phyloP scores from a whole-genome alignment of 169 alveolate genomes.

The Eimeria tenella region DNA sequence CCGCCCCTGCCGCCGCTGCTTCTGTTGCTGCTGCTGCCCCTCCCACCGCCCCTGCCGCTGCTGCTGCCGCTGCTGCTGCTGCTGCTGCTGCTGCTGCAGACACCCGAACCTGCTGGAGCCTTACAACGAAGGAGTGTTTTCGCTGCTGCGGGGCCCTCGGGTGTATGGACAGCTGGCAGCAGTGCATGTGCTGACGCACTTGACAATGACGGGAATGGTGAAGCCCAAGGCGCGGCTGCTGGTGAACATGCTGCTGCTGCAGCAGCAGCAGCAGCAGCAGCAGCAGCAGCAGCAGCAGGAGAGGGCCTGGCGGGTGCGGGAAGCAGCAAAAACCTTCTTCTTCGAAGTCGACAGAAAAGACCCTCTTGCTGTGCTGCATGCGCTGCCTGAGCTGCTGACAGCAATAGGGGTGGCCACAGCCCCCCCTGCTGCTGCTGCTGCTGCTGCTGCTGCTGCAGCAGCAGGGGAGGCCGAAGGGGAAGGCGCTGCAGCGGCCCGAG shows the following conservation, averaged over 20 bases:
- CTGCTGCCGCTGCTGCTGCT: background rate
- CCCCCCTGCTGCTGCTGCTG: too few species aligned
- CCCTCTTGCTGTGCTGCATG: too few species aligned
- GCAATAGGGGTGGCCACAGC: too few species aligned
- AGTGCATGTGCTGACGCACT: slow-evolving; percentile 57
- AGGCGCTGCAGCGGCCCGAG: too few species aligned
- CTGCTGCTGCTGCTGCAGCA: too few species aligned
- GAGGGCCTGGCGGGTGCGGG: too few species aligned
- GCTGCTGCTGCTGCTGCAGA: slow-evolving; percentile 17
- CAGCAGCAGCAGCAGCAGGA: slow-evolving; percentile 8
- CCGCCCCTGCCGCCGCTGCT: too few species aligned
- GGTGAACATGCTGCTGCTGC: slow-evolving; percentile 31
- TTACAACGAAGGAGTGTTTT: slow-evolving; percentile 40
- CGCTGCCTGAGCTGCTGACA: too few species aligned
- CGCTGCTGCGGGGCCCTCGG: slow-evolving; percentile 6
- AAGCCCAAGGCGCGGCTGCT: slow-evolving; percentile 66
- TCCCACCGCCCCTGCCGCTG: background rate
- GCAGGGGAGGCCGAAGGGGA: too few species aligned
- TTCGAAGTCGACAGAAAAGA: too few species aligned
- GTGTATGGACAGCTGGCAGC: slow-evolving; percentile 30
- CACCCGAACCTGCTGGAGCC: slow-evolving; percentile 70
- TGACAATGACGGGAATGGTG: slow-evolving; percentile 53
- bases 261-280: background rate
- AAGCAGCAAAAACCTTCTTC: too few species aligned
- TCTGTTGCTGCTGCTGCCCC: too few species aligned